Evolutionary conservation across 2,329 filamentous ascomycete genomes (phyloP), one percentile per base, ranked within the genome.

Genomic region (Stylonectria norvegica): DNA sequence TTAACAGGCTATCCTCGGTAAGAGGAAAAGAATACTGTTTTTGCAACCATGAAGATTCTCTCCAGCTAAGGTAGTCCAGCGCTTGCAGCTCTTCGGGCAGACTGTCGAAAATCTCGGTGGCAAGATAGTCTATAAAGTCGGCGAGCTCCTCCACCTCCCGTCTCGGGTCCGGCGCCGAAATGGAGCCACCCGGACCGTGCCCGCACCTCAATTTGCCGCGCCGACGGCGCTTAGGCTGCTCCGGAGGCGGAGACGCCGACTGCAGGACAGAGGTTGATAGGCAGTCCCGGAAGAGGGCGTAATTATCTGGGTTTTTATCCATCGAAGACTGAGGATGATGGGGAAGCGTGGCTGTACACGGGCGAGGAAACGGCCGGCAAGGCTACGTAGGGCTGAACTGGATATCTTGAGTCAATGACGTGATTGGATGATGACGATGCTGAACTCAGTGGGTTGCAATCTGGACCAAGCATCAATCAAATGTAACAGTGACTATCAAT

Each of bases 81-180:
- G 68, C 71, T 49, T 79, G 75, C 0, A 93, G 69, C 14, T 76
- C 69, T 0, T 57, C 16, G 0, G 86, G 86, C 1, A 94, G 73
- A 23, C 66, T 70, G 5, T 72, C 65, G 62, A 91, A 94, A 38
- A 83, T 78, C 58, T 86, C 77, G 34, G 69, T 65, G 17, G 86
- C 81, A 20, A 93, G 75, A 62, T 90, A 93, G 69, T 90, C 82
- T 38, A 86, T 81, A 63, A 94, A 94, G 1, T 94, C 89, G 18
- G 79, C 78, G 16, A 93, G 66, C 39, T 90, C 86, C 51, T 85
- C 83, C 5, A 76, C 78, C 50, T 78, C 58, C 28, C 40, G 44
- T 40, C 40, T 40, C 40, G 50, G 38, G 18, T 51, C 42, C 18
- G 42, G 39, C 7, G 22, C 40, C 38, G 47, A 45, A 17, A 43